Evolutionary conservation across 2,329 filamentous ascomycete species (phyloP), one percentile per base, ranked within the genome.

Genomic region (Thielaviopsis populi): DNA sequence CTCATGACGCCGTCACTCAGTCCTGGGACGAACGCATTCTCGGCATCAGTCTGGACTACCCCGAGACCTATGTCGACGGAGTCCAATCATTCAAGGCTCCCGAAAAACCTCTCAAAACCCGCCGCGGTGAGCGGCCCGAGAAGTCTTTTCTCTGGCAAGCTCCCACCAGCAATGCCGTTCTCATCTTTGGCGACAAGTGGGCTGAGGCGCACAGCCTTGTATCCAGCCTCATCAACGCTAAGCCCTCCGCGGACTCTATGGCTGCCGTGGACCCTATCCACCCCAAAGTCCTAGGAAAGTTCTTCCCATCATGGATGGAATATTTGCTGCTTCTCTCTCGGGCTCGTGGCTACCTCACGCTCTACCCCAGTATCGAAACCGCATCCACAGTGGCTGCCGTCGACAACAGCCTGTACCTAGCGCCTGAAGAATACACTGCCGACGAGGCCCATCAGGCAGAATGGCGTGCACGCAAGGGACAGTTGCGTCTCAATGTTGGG

Each of bases 111-210:
- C 56, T 15, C 40, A 50, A 63, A n/a, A 64, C 76, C 69, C 69
- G 79, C 78, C 64, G 43, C 66, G 70, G 67, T 30, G 67, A 70
- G 19, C 64, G 61, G 67, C 71, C 67, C 3, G 67, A 68, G 22
- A 67, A 69, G 10, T 79, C 87, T 0, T 95, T 95, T 70, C 76
- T 95, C 8, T 96, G 91, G 86, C 88, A 96, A 73, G 83, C 85
- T 1, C 91, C 92, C 4, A 88, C 85, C 68, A 89, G 86, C 70
- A 87, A 94, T 67, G 91, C 92, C 0, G 83, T 85, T 11, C 78
- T 99, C 10, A 86, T 92, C 71, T 84, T 94, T 64, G 91, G 91
- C 53, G 83, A 90, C 59, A 91, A 87, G 70, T 99, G 94, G 94
- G 76, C 82, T 13, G 89, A 95, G 69, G 80, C 96, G 10, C 91